Evolutionary conservation across 1,139 yeast species (phyloP).

Genomic region (Lizanozyma gosingica): DNA sequence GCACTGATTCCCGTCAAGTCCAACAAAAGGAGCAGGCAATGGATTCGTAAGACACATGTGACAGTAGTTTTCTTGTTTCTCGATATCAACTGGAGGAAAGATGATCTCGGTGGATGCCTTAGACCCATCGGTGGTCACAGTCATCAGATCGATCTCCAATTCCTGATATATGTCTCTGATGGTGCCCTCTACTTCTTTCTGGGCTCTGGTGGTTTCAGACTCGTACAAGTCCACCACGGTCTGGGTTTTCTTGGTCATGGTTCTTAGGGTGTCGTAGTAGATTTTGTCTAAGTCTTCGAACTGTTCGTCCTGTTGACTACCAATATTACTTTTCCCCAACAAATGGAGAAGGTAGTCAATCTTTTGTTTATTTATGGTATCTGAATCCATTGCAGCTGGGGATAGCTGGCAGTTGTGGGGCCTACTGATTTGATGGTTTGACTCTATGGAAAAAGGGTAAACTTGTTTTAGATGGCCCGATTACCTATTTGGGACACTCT

Average conservation of each 20-base stretch:
- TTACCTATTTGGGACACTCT: too few relatives aligned
- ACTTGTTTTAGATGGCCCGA: too few relatives aligned
- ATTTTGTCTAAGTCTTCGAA: neutral
- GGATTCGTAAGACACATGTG: conserved; percentile 12
- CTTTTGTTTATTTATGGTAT: neutral
- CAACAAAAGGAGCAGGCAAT: conserved; percentile 19
- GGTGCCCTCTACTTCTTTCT: conserved; percentile 16
- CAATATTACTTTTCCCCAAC: neutral
- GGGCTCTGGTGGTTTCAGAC: conserved; percentile 18
- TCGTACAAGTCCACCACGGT: conserved; percentile 11
- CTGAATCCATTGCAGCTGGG: too few relatives aligned
- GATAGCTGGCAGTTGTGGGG: too few relatives aligned
- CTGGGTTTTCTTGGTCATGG: conserved; percentile 10
- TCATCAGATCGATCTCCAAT: neutral
- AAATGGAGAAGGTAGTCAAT: neutral
- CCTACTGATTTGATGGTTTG: too few relatives aligned
- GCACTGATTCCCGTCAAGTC: conserved; percentile 33
- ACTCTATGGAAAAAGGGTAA: too few relatives aligned
- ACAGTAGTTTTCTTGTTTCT: neutral
- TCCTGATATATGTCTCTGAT: conserved; percentile 9
- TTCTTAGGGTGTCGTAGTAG: neutral
- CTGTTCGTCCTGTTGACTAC: neutral
- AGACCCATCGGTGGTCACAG: neutral
- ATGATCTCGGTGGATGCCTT: neutral
- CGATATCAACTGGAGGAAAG: neutral